Base-by-base conservation (phyloP, 2,329 filamentous ascomycete genomes). In the Penicillium sp. region DNA sequence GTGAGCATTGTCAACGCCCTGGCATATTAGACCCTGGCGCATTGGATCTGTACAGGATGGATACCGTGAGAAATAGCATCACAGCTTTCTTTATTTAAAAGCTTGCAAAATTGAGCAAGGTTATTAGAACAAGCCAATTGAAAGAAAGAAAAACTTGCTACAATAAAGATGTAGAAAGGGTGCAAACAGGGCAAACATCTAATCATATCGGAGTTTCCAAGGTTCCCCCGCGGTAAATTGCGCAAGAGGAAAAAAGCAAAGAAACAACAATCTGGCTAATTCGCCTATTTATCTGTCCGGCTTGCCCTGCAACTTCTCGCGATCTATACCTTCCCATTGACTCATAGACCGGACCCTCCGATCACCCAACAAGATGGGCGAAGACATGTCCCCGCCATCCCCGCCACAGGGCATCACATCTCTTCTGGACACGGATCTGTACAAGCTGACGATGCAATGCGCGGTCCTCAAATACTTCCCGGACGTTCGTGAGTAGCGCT, bases 401-500 rank as follows among this genome's bases (percentile, higher is more conserved):
- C 59, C 62, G 40, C 67, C 88, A 5, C 88, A 90, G 76, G 90
- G 89, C 49, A 85, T 93, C 69, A 89, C 86, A 68, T 93, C 89
- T 69, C 88, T 94, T 69, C 80, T 94, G 52, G 90, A 94, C 69
- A 93, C 89, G 16, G 86, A 88, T 72, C 75, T 99, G 58, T 99
- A 97, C 84, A 99, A 99, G 77, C 77, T 99, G 75, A 99, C 94
- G 19, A 99, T 99, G 94, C 94, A 99, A 87, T 96, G 90, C 71
- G 91, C 91, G 59, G 88, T 97, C 62, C 83, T 95, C 64, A 95
- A 95, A 75, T 95, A 92, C 78, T 97, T 96, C 74, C 88, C 88
- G 33, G 82, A 92, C 56, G 78, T 80, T 55, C 63, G 78, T 80
- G 63, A 69, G 76, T 70, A 40, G n/a, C 25, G 25, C 57, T 59